Percentiles rank a stretch among this genome's conserved stretches.
These are phyloP conservation scores for Candida sanyaensis DNA, from an alignment of 1,139 yeast genomes.

Conservation along the genomic window DNA sequence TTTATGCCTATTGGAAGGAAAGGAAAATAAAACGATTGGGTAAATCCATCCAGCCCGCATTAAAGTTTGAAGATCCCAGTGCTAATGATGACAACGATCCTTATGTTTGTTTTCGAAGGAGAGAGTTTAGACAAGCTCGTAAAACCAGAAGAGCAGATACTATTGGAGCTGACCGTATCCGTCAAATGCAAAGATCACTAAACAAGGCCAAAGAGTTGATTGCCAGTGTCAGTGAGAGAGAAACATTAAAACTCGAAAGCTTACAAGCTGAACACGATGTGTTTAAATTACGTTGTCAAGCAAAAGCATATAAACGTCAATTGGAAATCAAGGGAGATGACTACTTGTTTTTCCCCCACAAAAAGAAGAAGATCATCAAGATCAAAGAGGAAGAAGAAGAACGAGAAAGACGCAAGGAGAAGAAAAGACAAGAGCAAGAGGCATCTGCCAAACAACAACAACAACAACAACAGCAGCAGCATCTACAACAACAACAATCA, in stretches of 20 bases:
- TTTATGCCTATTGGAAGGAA: constrained; percentile 81
- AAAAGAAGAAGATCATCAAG: constrained; percentile 61
- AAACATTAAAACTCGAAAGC: constrained; percentile 58
- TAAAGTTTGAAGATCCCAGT: constrained; percentile 82
- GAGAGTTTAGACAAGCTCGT: constrained; percentile 94
- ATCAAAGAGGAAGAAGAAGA: constrained; percentile 36
- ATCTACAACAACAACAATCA: too few species aligned
- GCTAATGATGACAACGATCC: constrained; percentile 92
- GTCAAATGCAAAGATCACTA: constrained; percentile 74
- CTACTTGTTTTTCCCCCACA: constrained; percentile 77
- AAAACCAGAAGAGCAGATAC: constrained; percentile 95
- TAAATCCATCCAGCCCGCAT: constrained; percentile 65
- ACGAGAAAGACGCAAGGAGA: constrained; percentile 24
- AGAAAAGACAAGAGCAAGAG: constrained; percentile 18
- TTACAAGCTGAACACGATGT: constrained; percentile 62
- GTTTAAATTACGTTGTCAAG: constrained; percentile 69
- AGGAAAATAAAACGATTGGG: constrained; percentile 77
- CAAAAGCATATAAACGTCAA: constrained; percentile 72
- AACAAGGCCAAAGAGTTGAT: constrained; percentile 74
- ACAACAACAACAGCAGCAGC: constrained; percentile 15
- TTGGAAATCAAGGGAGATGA: constrained; percentile 84
- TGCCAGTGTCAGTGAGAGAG: constrained; percentile 73
- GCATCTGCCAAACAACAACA: constrained; percentile 20
- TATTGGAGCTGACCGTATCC: constrained; percentile 82
- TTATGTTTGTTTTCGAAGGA: constrained; percentile 90